A percentile compares a stretch with the other conserved stretches of the same genome.
phyloP scores from a whole-genome alignment of 768 basidiomycete species.

The Chiua virens region DNA sequence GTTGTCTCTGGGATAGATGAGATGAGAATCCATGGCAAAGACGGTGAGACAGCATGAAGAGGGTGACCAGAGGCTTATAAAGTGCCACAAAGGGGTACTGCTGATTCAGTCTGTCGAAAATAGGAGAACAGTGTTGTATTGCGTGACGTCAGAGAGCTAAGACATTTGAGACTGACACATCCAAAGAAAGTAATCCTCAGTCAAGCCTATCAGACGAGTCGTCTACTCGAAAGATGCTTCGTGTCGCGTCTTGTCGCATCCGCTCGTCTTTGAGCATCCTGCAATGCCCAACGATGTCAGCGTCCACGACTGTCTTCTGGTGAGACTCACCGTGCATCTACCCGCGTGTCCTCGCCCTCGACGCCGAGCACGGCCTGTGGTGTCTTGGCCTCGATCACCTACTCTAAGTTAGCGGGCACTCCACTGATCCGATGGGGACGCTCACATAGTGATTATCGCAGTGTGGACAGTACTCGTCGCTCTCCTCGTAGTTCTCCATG shows the following conservation, averaged over 20 bases:
- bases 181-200: slow-evolving; percentile 19
- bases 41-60: neutral
- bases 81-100: slow-evolving; percentile 6
- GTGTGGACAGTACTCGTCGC: slow-evolving; percentile 97
- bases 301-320: neutral
- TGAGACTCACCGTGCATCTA: slow-evolving; percentile 74
- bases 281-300: neutral
- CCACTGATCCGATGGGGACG: slow-evolving; percentile 6
- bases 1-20: slow-evolving; percentile 19
- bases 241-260: slow-evolving; percentile 49
- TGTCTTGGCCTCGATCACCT: slow-evolving; percentile 93
- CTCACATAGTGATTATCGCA: slow-evolving; percentile 98
- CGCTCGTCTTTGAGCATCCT: slow-evolving; percentile 94
- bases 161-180: slow-evolving; percentile 12
- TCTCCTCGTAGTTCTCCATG: slow-evolving; percentile 89
- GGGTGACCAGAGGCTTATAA: neutral
- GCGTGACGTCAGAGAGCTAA: slow-evolving; percentile 15
- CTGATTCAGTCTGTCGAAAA: slow-evolving; percentile 12
- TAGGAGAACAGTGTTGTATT: slow-evolving; percentile 20
- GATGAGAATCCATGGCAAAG: slow-evolving; percentile 20
- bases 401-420: neutral
- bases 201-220: slow-evolving; percentile 11
- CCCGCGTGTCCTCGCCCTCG: slow-evolving; percentile 87
- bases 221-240: slow-evolving; percentile 43
- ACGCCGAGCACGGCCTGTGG: slow-evolving; percentile 83